Base-by-base conservation (phyloP, 2,329 filamentous ascomycete genomes). In the Neofusicoccum kwambonambiense region DNA sequence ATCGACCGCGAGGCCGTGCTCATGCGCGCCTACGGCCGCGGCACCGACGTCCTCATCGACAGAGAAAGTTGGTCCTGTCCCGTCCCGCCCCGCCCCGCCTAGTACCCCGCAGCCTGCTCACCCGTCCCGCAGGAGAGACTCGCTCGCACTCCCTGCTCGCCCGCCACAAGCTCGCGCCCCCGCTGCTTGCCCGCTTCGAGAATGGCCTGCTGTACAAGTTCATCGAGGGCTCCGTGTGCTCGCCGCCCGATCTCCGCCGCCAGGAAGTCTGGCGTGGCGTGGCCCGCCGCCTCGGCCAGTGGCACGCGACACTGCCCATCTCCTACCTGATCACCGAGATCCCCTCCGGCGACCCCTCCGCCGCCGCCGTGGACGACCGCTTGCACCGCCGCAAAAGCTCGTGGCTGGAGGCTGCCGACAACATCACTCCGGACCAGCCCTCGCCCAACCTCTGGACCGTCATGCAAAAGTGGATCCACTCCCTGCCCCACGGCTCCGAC, bases 201-300 rank as follows among this genome's bases (percentile, higher is more conserved):
- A 99, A 99, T 76, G 95, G 95, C 70, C 91, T 99, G 80, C 86
- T 99, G 73, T 99, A 99, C 82, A 88, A 90, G 70, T 99, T 90
- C 80, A 90, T 98, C 69, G 87, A 87, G 67, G 95, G 95, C 61
- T 87, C 85, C 68, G 90, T 91, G 62, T 93, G 93, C 71, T 86
- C 88, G 61, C 90, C 94, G 52, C 85, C 89, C 71, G 93, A 98
- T 76, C 82, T 99, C 68, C 87, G 90, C 65, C 86, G 86, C 69
- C 87, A 90, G 50, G 82, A 86, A 35, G 86, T 97, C 73, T 95
- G 92, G 83, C 86, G 86, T 49, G 93, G 91, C 64, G 90, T 98
- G 68, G 95, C 95, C 34, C 87, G 87, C 67, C 86, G 91, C 66
- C 84, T 99, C 64, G 95, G 91, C 52, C 87, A 98, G 81, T 99